Evolutionary conservation across 768 basidiomycete genomes (phyloP).

Genomic region (Strobilomyces echinocephalus): DNA sequence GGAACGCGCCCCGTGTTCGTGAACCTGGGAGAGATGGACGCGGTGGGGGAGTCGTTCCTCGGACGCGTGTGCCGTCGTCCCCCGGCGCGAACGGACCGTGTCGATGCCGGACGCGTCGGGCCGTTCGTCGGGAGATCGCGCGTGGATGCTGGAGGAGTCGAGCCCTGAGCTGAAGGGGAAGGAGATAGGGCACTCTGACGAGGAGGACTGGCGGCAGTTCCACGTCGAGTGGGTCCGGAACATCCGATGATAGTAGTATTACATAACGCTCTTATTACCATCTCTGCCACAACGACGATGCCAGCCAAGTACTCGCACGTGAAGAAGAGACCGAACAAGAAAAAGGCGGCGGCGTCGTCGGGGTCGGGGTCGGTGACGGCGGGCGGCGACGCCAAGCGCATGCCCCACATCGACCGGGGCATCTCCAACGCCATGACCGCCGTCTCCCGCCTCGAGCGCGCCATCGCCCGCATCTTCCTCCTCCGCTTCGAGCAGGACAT

Average conservation of each 20-base stretch:
- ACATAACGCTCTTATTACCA: constrained; percentile 13
- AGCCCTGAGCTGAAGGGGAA: constrained; percentile 25
- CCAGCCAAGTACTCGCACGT: constrained; percentile 72
- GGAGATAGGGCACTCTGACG: constrained; percentile 29
- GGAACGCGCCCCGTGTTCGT: constrained; percentile 44
- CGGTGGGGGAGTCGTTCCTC: constrained; percentile 39
- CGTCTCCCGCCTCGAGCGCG: constrained; percentile 62
- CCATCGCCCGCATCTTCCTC: constrained; percentile 63
- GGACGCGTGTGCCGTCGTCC: constrained; percentile 26
- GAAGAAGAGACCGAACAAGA: constrained; percentile 56
- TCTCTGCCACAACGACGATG: constrained; percentile 37
- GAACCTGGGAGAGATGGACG: constrained; percentile 32
- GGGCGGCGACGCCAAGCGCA: constrained; percentile 29
- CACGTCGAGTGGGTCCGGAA: constrained; percentile 40
- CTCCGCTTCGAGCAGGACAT: constrained; percentile 73
- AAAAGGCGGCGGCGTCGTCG: constrained; percentile 35
- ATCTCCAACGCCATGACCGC: constrained; percentile 54
- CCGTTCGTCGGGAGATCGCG: constrained; percentile 32
- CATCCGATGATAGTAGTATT: constrained; percentile 16
- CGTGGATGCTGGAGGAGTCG: constrained; percentile 40
- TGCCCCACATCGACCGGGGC: constrained; percentile 49
- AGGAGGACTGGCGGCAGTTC: constrained; percentile 50
- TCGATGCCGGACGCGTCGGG: constrained; percentile 33
- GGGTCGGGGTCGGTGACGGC: too few relatives aligned
- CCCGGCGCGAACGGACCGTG: constrained; percentile 26